Base-by-base conservation (phyloP, 148 eudicot genomes). In the Silene conica region DNA sequence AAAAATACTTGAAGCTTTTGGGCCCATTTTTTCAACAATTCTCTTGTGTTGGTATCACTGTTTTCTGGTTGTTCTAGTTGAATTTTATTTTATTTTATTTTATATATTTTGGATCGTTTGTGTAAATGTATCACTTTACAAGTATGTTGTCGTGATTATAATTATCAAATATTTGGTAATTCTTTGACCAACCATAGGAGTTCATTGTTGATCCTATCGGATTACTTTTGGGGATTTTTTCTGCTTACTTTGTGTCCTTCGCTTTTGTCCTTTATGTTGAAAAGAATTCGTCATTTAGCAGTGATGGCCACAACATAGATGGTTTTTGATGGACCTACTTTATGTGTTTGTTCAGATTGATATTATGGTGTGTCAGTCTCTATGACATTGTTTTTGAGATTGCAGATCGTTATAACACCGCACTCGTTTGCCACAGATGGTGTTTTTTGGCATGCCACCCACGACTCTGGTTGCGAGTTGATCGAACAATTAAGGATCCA, bases 351-450 rank as follows among this genome's bases (percentile, higher is more conserved):
- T 52, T 52, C 38, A 16, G 70, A 72, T 67, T 77, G 31, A 19
- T 68, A 61, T 26, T 63, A 0, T 71, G 79, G 79, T 80, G 50
- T 77, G 73, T 54, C 84, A 67, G 82, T 72, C 64, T 86, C 78
- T 85, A 59, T 87, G 83, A 87, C 75, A 74, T 81, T 83, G 74
- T 62, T 81, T 83, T 85, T 89, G 98, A 87, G 92, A 77, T 92
- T 90, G 96, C 98, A 95, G 98, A 95, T 92, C 93, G 97, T 88
- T 87, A 95, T 95, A 95, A 92, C 91, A 85, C 98, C 79, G 98
- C 98, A 85, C 97, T 92, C 88, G 98, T 95, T 92, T 95, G 98
- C 97, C 90, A 90, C 96, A 95, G 98, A 95, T 95, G 98, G 98
- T 81, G 79, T 65, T 95, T 90, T 80, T 82, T 95, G 81, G 98